A percentile compares a stretch with the other conserved stretches of the same genome.
Conservation (phyloP, 768 basidiomycete genomes). For the Plicaturopsis crispa region DNA sequence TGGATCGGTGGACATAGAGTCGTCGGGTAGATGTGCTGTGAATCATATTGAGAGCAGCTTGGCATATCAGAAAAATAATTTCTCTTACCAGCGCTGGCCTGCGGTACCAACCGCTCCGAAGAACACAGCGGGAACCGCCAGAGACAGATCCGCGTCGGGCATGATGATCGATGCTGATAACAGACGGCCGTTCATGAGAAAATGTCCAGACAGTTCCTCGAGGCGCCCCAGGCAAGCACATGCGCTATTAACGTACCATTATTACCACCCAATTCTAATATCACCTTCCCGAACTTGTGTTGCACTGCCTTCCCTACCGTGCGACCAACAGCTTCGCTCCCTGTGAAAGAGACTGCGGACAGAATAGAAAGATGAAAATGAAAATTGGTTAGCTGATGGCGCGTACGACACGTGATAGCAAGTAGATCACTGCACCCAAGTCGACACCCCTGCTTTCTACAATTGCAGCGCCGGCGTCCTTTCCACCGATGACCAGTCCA, state of each 20-base stretch:
- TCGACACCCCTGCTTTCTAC: slow-evolving; percentile 71
- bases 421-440: slow-evolving; percentile 46
- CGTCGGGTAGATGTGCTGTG: slow-evolving; percentile 91
- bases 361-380: background rate
- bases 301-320: slow-evolving; percentile 85
- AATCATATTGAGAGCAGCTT: too few relatives aligned
- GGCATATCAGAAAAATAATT: background rate
- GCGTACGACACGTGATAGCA: background rate
- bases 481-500: slow-evolving; percentile 76
- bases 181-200: slow-evolving; percentile 9
- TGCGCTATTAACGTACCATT: slow-evolving; percentile 53
- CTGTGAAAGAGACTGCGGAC: slow-evolving; percentile 83
- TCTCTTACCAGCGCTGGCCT: slow-evolving; percentile 30
- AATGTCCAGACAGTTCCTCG: too few relatives aligned
- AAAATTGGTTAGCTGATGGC: background rate
- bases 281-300: slow-evolving; percentile 80
- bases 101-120: slow-evolving; percentile 90
- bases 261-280: slow-evolving; percentile 92
- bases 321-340: slow-evolving; percentile 82
- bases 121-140: slow-evolving; percentile 86
- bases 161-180: slow-evolving; percentile 79
- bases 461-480: slow-evolving; percentile 71
- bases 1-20: slow-evolving; percentile 77
- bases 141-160: slow-evolving; percentile 85
- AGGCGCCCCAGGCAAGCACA: slow-evolving; percentile 9